Conservation (phyloP, 2,329 filamentous ascomycete genomes). For the Aureobasidium sp. region DNA sequence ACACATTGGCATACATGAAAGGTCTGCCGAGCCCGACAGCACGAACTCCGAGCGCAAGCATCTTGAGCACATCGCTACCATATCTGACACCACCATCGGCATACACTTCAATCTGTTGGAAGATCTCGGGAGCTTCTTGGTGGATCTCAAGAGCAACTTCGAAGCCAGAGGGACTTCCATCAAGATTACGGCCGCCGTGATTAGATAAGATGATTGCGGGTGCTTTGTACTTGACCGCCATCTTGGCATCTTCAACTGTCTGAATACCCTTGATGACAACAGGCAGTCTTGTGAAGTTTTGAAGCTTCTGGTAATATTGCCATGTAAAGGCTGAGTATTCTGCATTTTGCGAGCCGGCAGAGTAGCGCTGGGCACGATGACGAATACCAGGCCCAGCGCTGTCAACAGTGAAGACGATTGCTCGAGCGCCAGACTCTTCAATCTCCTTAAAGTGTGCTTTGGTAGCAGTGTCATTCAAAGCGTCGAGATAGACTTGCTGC, state of each 20-base stretch:
- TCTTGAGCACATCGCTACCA: constrained; percentile 62
- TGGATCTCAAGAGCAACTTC: constrained; percentile 57
- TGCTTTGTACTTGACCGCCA: constrained; percentile 36
- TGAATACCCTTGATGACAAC: constrained; percentile 40
- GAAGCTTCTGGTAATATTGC: constrained; percentile 30
- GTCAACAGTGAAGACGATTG: constrained; percentile 37
- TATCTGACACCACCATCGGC: constrained; percentile 59
- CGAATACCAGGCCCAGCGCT: constrained; percentile 33
- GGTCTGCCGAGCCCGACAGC: constrained; percentile 57
- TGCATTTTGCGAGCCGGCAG: constrained; percentile 27
- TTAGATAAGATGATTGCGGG: constrained; percentile 46
- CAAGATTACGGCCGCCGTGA: constrained; percentile 47
- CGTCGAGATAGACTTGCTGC: constrained; percentile 35
- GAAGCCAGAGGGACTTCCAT: constrained; percentile 48
- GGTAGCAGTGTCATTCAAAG: constrained; percentile 27
- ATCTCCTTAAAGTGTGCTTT: constrained; percentile 28
- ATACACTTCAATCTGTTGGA: constrained; percentile 54
- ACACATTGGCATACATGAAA: constrained; percentile 54
- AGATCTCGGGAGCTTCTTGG: constrained; percentile 53
- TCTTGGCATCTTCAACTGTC: constrained; percentile 34
- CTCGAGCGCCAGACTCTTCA: constrained; percentile 32
- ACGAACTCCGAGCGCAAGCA: constrained; percentile 56
- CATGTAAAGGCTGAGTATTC: constrained; percentile 30
- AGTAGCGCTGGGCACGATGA: constrained; percentile 30
- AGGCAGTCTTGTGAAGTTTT: constrained; percentile 32